Evolutionary conservation across 208 protist species (phyloP), one percentile per base, ranked within the genome.

Genomic region (Leishmania arabica): DNA sequence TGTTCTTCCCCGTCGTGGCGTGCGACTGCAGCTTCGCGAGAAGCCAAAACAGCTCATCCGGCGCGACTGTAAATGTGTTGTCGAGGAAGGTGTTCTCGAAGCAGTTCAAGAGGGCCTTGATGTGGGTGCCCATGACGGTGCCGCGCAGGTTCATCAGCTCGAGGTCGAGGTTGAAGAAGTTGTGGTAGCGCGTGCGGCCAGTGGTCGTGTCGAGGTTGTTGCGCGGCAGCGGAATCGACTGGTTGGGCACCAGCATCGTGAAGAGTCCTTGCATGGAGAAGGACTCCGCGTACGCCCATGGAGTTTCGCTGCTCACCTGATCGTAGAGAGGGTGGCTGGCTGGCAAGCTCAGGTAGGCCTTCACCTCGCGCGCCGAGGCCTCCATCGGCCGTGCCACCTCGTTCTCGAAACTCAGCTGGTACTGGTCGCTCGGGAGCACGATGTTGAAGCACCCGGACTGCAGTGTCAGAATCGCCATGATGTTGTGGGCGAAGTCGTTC

Each of bases 31-130:
- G 84, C 80, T 93, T 95, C 13, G 89, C 91, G 3, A 93, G 86
- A 7, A 95, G 92, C 93, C 95, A 97, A 84, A 95, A 97, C 1
- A 97, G 89, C 65, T 97, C 92, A 51, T 95, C 90, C 0, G 93
- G 93, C 34, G 80, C 58, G 75, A 97, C 90, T 34, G 91, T 89
- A 58, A 87, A 85, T 31, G 83, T 86, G 80, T 90, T 89, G 79
- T 90, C 88, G 11, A 92, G 83, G 84, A 97, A 95, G 31, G 91
- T 80, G 87, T 96, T 97, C 45, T 91, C 72, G n/a, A 94, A 83
- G 37, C 71, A 66, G 64, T 93, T 81, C 60, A 94, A 42, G n/a
- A 97, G 80, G 19, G 84, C 85, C 60, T 88, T 84, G 72, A 97
- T 92, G 77, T 97, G 93, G 8, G 85, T 80, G 3, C 90, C 91